Percentiles rank a stretch among this genome's conserved stretches.
Conservation (phyloP, 768 basidiomycete species). For the Amanita rubescens region DNA sequence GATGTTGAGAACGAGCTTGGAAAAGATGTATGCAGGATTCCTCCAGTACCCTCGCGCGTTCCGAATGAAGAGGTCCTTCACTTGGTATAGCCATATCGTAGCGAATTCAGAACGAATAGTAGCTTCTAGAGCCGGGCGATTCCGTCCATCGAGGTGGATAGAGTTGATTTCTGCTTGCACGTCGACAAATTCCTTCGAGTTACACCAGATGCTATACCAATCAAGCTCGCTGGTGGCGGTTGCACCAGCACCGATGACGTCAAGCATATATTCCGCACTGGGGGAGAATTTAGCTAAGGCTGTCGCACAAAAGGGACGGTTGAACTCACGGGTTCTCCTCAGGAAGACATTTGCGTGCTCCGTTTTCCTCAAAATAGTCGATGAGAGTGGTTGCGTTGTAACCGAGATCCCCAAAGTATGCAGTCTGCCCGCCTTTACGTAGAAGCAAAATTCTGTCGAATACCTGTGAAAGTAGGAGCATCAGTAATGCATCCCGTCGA, state of each 20-base stretch:
- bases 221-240: conserved; percentile 46
- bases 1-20: conserved; percentile 50
- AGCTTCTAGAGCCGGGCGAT: conserved; percentile 28
- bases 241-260: conserved; percentile 69
- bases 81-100: conserved; percentile 45
- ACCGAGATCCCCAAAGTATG: conserved; percentile 72
- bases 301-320: conserved; percentile 40
- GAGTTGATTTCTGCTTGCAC: conserved; percentile 32
- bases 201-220: conserved; percentile 54
- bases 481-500: neutral
- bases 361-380: conserved; percentile 67
- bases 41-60: conserved; percentile 44
- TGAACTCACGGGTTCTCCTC: conserved; percentile 64
- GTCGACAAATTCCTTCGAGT: conserved; percentile 36
- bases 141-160: conserved; percentile 43
- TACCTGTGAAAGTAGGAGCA: conserved; percentile 23
- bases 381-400: conserved; percentile 53
- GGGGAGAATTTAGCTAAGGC: neutral
- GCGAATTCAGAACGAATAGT: conserved; percentile 40
- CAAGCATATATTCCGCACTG: conserved; percentile 59
- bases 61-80: conserved; percentile 35
- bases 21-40: conserved; percentile 50
- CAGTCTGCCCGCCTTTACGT: conserved; percentile 67
- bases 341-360: conserved; percentile 50
- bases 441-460: conserved; percentile 79